Conservation (phyloP, 2,329 filamentous ascomycete genomes). For the Ascochyta lentis region DNA sequence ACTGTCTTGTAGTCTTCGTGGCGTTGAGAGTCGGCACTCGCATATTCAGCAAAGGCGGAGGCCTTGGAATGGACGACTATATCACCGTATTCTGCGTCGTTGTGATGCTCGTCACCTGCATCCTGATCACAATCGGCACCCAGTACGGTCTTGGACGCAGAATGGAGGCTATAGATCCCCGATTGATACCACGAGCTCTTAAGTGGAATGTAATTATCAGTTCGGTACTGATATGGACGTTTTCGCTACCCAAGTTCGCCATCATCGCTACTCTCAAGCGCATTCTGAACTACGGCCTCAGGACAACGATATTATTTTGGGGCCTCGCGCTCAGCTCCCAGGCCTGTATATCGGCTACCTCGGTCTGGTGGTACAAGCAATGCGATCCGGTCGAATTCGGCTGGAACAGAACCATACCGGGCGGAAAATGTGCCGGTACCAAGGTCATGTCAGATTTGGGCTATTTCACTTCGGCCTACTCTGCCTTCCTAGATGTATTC, state of each 20-base stretch:
- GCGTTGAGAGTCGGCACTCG: conserved; percentile 6
- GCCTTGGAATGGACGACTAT: conserved; percentile 5
- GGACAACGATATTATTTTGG: conserved; percentile 7
- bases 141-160: conserved; percentile 3
- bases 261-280: conserved; percentile 8
- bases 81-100: conserved; percentile 4
- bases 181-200: conserved; percentile 8
- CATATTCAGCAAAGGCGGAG: conserved; percentile 2
- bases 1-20: conserved; percentile 6
- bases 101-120: conserved; percentile 4
- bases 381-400: conserved; percentile 6
- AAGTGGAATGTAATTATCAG: conserved; percentile 9
- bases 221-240: conserved; percentile 10
- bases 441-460: conserved; percentile 11
- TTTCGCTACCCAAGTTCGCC: conserved; percentile 10
- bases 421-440: conserved; percentile 9
- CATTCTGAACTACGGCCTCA: conserved; percentile 7
- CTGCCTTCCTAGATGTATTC: conserved; percentile 12
- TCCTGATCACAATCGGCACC: conserved; percentile 6
- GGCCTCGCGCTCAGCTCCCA: conserved; percentile 8
- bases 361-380: conserved; percentile 10
- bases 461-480: conserved; percentile 9
- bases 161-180: background rate
- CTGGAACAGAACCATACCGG: conserved; percentile 7
- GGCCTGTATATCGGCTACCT: conserved; percentile 7